A percentile compares a stretch with the other conserved stretches of the same genome.
phyloP scores from a whole-genome alignment of 2,329 filamentous ascomycete species.

The Alternaria rosae region DNA sequence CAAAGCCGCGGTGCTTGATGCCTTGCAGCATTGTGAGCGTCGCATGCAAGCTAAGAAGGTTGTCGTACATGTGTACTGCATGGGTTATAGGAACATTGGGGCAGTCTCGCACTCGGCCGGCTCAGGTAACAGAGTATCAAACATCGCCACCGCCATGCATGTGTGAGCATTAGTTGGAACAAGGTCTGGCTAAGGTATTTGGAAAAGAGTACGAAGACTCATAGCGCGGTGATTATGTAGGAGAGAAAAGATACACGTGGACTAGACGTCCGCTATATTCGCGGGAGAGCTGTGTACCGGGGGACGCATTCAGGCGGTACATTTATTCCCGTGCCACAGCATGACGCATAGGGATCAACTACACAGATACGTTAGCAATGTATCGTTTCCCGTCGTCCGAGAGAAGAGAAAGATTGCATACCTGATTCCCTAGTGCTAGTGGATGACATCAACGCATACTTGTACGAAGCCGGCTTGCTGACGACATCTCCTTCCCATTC shows the following conservation, averaged over 20 bases:
- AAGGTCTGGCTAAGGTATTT: neutral
- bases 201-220: neutral
- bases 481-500: neutral
- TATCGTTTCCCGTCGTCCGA: neutral
- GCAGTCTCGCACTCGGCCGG: neutral
- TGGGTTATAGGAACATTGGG: neutral
- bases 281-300: neutral
- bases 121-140: neutral
- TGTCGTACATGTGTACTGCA: neutral
- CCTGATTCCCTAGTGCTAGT: neutral
- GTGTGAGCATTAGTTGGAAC: neutral
- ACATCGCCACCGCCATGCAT: neutral
- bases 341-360: neutral
- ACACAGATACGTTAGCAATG: neutral
- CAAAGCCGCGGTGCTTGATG: neutral
- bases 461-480: neutral
- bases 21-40: neutral
- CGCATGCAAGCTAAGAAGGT: neutral
- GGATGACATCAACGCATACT: neutral
- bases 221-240: no score
- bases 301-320: neutral
- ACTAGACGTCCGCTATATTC: neutral
- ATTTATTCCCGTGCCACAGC: neutral
- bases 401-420: neutral
- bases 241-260: no score